Percentiles rank a stretch among this genome's conserved stretches.
These are phyloP conservation scores for Rubus parviflorus DNA, from an alignment of 306 rosid species.

Conservation along the genomic window DNA sequence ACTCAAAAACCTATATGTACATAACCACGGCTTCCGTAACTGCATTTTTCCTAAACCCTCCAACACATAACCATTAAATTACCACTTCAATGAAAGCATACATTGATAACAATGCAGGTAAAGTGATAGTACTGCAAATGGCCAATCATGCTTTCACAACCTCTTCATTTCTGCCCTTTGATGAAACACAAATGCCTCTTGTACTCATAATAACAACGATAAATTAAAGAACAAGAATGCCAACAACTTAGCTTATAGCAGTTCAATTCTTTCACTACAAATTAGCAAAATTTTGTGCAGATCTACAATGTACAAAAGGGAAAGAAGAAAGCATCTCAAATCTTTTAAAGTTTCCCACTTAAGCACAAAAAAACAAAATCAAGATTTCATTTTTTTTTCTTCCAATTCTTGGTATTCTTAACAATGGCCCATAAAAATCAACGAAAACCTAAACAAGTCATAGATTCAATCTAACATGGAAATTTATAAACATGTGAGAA, in stretches of 20 bases:
- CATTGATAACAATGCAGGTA: not conserved
- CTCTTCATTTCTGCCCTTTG: not conserved
- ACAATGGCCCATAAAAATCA: constrained; percentile 4
- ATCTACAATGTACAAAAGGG: not conserved
- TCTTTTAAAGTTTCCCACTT: not conserved
- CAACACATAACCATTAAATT: not conserved
- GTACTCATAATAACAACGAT: not conserved
- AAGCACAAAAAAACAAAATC: not conserved
- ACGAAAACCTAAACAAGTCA: not conserved
- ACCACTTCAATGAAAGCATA: not conserved
- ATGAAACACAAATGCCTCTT: not conserved
- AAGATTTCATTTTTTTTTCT: not conserved
- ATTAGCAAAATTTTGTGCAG: not conserved
- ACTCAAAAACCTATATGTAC: no score
- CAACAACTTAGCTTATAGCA: not conserved
- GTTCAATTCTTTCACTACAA: not conserved
- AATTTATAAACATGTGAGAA: not conserved
- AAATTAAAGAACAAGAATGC: not conserved
- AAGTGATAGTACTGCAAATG: not conserved
- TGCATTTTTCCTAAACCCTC: not conserved
- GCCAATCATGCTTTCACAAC: not conserved
- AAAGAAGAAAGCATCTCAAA: not conserved
- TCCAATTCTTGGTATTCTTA: constrained; percentile 3
- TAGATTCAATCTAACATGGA: not conserved
- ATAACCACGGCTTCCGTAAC: not conserved